Evolutionary conservation across 441 rosid species (phyloP).

Genomic region (Euphorbia celastroides): DNA sequence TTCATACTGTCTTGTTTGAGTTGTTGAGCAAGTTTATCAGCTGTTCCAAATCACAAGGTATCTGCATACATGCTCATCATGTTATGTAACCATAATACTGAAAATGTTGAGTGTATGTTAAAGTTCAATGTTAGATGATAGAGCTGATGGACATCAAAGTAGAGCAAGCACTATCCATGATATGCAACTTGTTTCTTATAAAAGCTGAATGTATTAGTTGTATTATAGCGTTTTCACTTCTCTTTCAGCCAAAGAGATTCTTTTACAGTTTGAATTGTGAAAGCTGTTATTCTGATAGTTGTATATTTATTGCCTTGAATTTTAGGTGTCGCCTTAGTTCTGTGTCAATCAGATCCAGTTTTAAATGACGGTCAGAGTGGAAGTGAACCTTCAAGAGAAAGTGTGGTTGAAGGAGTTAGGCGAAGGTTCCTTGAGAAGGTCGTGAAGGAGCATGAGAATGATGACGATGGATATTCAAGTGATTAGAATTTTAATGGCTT

Average conservation of each 20-base stretch:
- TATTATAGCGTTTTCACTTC: too few species aligned
- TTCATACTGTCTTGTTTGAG: neutral
- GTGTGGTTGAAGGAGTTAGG: conserved; percentile 80
- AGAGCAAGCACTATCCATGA: too few species aligned
- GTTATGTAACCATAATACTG: too few species aligned
- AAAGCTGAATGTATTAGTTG: too few species aligned
- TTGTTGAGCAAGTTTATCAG: neutral
- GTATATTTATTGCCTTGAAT: neutral
- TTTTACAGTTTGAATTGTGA: neutral
- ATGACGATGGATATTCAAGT: conserved; percentile 72
- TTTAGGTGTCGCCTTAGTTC: conserved; percentile 87
- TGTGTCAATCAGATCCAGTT: conserved; percentile 90
- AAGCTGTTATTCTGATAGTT: neutral
- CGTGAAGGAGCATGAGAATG: conserved; percentile 77
- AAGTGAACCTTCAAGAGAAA: conserved; percentile 65
- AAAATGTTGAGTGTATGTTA: neutral
- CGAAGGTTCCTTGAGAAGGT: conserved; percentile 81
- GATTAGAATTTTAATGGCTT: conserved; percentile 43
- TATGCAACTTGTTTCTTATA: too few species aligned
- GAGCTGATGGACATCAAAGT: too few species aligned
- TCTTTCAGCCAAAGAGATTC: too few species aligned
- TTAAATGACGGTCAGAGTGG: conserved; percentile 88
- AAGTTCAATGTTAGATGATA: too few species aligned
- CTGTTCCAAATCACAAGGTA: neutral
- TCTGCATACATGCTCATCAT: neutral